Evolutionary conservation across 768 basidiomycete genomes (phyloP), one percentile per base, ranked within the genome.

Genomic region (Baorangia bicolor): DNA sequence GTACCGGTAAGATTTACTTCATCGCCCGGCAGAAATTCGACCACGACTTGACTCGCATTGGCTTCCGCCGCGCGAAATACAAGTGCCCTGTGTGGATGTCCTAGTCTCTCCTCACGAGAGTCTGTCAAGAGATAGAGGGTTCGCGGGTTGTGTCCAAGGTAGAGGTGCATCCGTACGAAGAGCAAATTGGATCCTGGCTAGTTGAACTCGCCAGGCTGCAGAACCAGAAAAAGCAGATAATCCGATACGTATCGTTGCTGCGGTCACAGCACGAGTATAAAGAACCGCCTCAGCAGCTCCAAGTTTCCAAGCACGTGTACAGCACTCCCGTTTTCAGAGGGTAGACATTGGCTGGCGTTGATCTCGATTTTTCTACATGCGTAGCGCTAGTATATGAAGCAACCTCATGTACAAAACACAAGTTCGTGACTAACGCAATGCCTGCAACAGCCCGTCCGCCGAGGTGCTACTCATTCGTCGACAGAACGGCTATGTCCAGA

Each of bases 11-110:
- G 77, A 65, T 93, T 85, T 37, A 95, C 80, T 63, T 91, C 81
- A 49, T 83, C 77, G 59, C 85, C 85, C 0, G 81, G 84, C 12
- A 95, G 71, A 64, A 95, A 93, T 72, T 96, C 94, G 23, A 96
- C 92, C 40, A 95, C 82, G 42, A 90, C 89, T 67, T 92, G 89
- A 25, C 69, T 70, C 10, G 82, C 70, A 56, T 68, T 73, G 41
- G 69, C 67, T 52, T 74, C 77, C 21, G 85, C 83, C 23, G 82
- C 79, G 45, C 89, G 87, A 69, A 94, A 92, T 45, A 88, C 80
- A 34, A 94, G 82, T 14, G 80, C 88, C 59, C 81, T 77, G 33
- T 71, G 72, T 20, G 90, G 87, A 50, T 78, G 75, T 18, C 85
- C 88, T 41, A 77, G 70, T 53, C 72, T 76, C 65, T 88, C 86